Evolutionary conservation across 2,329 filamentous ascomycete species (phyloP), one percentile per base, ranked within the genome.

Genomic region (Cladosporium sphaerospermum): DNA sequence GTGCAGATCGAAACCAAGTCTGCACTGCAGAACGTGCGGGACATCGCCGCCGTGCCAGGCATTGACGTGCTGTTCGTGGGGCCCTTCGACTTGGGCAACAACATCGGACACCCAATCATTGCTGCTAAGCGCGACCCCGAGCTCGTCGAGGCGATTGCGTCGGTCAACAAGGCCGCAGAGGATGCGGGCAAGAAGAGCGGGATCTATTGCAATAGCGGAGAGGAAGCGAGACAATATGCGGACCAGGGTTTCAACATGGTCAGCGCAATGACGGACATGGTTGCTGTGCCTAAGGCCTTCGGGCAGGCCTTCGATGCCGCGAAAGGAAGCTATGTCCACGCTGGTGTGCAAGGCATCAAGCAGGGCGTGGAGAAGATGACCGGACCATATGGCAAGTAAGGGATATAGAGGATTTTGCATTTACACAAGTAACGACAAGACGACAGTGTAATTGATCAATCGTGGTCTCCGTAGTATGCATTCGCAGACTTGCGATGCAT

Each of bases 51-150:
- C 9, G 69, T 80, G 3, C 72, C 73, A 2, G 78, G 78, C 2
- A 73, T 80, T 7, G 77, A 80, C 54, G 74, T 77, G 19, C 64
- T 81, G 4, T 71, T 81, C 23, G 72, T 80, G 49, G 78, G 78
- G 0, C 78, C 78, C 2, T 79, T 76, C 64, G 78, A 81, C 65
- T 67, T 81, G 1, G 79, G 79, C 18, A 82, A 81, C 60, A 79
- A 78, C 49, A 80, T 81, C 46, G 78, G 78, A 3, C 71, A 76
- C 51, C 77, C 78, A 0, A 76, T 80, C 11, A 55, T 77, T 2
- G 52, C 58, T 13, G 70, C 70, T 5, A 68, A 65, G 3, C 77
- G 79, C 66, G 71, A 75, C 42, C 70, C 72, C 2, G 75, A 81
- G 56, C 61, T 81, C 44, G 72, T 75, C 34, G 66, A 70, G 8